phyloP scores from a whole-genome alignment of 495 filamentous ascomycete genomes.

The Tuber umbilicatum region DNA sequence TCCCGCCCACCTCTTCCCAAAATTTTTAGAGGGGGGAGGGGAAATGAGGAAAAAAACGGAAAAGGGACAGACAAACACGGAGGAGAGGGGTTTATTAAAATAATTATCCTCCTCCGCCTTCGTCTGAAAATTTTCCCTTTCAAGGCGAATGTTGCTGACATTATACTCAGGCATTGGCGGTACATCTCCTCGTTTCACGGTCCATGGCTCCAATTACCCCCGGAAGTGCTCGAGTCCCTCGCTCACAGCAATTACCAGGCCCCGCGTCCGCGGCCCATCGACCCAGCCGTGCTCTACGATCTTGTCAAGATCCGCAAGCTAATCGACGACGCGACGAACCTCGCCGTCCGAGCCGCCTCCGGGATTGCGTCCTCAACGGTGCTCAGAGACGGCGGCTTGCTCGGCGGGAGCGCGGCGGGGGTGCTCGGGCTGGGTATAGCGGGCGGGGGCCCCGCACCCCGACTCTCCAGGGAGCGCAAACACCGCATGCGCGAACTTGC shows the following conservation, averaged over 20 bases:
- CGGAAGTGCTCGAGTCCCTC: constrained; percentile 69
- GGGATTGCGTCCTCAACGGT: constrained; percentile 57
- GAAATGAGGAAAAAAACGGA: not conserved
- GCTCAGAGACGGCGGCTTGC: constrained; percentile 42
- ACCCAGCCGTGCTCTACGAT: constrained; percentile 75
- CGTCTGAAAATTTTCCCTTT: not conserved
- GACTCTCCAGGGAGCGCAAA: constrained; percentile 65
- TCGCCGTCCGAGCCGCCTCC: constrained; percentile 67
- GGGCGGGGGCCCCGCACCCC: constrained; percentile 53
- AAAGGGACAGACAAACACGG: not conserved
- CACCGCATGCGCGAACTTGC: constrained; percentile 70
- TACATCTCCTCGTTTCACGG: constrained; percentile 80
- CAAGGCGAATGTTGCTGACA: constrained; percentile 19
- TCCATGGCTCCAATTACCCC: constrained; percentile 78
- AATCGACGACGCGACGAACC: constrained; percentile 68
- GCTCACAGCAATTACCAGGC: constrained; percentile 71
- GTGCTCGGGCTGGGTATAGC: constrained; percentile 56
- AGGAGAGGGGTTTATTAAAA: constrained; percentile 3
- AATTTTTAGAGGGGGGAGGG: not conserved
- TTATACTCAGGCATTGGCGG: constrained; percentile 60
- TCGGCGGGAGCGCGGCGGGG: constrained; percentile 54
- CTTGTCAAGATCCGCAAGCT: constrained; percentile 69
- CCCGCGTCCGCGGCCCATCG: constrained; percentile 66
- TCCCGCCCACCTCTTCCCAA: not conserved
- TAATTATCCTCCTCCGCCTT: constrained; percentile 8